Conservation (phyloP, 192 early-diverging fungal genomes). For the Dimargaris xerosporica region DNA sequence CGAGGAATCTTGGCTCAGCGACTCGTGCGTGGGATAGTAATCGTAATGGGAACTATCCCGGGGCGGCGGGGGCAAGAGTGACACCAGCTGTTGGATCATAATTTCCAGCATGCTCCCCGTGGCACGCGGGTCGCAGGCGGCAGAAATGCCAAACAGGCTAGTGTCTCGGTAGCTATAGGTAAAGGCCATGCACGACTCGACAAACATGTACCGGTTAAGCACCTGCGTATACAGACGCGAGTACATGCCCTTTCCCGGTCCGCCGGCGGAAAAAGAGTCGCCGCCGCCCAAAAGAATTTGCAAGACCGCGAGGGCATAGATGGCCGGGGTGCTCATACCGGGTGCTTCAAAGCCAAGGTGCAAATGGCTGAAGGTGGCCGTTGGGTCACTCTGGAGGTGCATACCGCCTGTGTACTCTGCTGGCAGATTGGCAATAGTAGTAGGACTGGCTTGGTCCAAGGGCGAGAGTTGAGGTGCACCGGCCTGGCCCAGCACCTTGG, state of each 20-base stretch:
- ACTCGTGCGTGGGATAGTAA: not conserved
- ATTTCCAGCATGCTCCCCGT: constrained; percentile 63
- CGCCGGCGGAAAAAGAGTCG: constrained; percentile 91
- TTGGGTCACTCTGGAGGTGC: constrained; percentile 49
- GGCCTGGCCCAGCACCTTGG: constrained; percentile 10
- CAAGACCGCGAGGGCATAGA: constrained; percentile 82
- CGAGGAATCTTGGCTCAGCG: not conserved
- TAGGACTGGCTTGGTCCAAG: constrained; percentile 16
- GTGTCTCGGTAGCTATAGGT: constrained; percentile 84
- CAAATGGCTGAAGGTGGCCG: constrained; percentile 65
- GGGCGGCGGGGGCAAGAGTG: not conserved
- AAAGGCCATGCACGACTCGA: constrained; percentile 86
- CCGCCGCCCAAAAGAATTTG: constrained; percentile 89
- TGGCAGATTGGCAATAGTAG: constrained; percentile 23
- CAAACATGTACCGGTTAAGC: constrained; percentile 84
- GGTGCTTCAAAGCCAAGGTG: constrained; percentile 81
- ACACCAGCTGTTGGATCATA: constrained; percentile 21
- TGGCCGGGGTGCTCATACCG: constrained; percentile 68
- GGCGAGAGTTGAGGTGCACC: constrained; percentile 17
- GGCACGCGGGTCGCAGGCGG: constrained; percentile 64
- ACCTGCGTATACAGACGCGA: constrained; percentile 91
- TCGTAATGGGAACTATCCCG: not conserved
- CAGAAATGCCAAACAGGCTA: constrained; percentile 84
- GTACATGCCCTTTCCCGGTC: constrained; percentile 98
- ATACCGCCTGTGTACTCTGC: constrained; percentile 75